These are phyloP conservation scores for Aphanomyces euteiches DNA, from an alignment of 352 stramenopile genomes.

Conservation along the genomic window DNA sequence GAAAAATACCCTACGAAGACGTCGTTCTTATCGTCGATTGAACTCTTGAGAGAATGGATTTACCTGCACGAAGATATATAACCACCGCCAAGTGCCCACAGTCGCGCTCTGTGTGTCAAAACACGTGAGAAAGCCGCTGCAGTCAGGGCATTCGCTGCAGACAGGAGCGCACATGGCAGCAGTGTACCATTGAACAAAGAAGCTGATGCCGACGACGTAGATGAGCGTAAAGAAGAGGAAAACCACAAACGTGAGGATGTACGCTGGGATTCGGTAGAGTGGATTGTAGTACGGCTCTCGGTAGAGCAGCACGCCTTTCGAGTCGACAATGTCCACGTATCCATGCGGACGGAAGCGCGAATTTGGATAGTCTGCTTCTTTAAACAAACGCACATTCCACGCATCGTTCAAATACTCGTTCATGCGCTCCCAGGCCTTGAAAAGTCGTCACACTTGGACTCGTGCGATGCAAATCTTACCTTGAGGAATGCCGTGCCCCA, in stretches of 20 bases:
- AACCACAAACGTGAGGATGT: slow-evolving; percentile 76
- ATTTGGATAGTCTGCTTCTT: slow-evolving; percentile 83
- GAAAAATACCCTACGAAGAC: slow-evolving; percentile 47
- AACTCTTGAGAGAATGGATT: not conserved
- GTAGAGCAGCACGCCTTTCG: slow-evolving; percentile 63
- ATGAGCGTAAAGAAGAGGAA: slow-evolving; percentile 75
- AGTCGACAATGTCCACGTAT: slow-evolving; percentile 72
- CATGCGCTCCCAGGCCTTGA: slow-evolving; percentile 53
- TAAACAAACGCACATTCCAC: slow-evolving; percentile 82
- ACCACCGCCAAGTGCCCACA: slow-evolving; percentile 71
- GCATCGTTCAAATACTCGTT: slow-evolving; percentile 77
- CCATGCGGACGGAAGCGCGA: slow-evolving; percentile 68
- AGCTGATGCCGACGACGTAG: slow-evolving; percentile 73
- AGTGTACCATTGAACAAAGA: slow-evolving; percentile 86
- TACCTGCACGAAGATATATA: slow-evolving; percentile 73
- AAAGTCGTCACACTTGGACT: not conserved
- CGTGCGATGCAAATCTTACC: not conserved
- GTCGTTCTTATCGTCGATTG: too few relatives aligned
- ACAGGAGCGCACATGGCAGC: slow-evolving; percentile 81
- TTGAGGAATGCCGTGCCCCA: slow-evolving; percentile 81
- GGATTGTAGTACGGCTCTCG: slow-evolving; percentile 82
- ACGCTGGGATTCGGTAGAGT: slow-evolving; percentile 67
- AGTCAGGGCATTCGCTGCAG: slow-evolving; percentile 69
- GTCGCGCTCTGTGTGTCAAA: slow-evolving; percentile 72
- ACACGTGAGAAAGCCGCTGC: slow-evolving; percentile 71